phyloP scores from a whole-genome alignment of 768 basidiomycete genomes.

The Leccinum disarticulatum region DNA sequence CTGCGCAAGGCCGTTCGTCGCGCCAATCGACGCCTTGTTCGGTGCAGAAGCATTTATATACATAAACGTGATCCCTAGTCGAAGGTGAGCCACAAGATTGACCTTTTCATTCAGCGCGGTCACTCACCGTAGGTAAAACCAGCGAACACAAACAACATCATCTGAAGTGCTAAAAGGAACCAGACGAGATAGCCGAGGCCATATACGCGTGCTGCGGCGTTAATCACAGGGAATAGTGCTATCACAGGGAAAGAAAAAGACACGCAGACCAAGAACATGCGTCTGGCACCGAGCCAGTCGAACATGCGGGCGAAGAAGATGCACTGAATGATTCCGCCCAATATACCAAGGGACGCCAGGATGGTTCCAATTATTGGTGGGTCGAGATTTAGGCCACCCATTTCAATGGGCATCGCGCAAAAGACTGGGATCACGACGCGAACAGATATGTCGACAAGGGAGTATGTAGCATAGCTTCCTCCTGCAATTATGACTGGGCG shows the following conservation, averaged over 20 bases:
- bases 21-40: conserved; percentile 67
- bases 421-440: conserved; percentile 43
- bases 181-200: conserved; percentile 49
- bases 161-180: conserved; percentile 49
- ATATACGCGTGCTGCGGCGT: conserved; percentile 31
- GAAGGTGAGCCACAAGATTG: neutral
- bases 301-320: conserved; percentile 60
- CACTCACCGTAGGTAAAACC: conserved; percentile 56
- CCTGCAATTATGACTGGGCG: conserved; percentile 56
- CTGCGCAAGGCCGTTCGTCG: conserved; percentile 60
- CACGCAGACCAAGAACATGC: conserved; percentile 51
- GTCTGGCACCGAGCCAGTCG: conserved; percentile 57
- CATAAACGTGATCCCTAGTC: conserved; percentile 64
- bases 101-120: neutral
- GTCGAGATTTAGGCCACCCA: conserved; percentile 29
- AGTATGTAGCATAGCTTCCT: conserved; percentile 58
- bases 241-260: conserved; percentile 46
- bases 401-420: conserved; percentile 29
- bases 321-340: conserved; percentile 50
- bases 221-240: conserved; percentile 44
- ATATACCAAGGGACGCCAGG: conserved; percentile 26
- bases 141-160: conserved; percentile 43
- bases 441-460: conserved; percentile 63
- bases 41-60: conserved; percentile 65
- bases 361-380: conserved; percentile 33